Percentiles rank a stretch among this genome's conserved stretches.
Conservation (phyloP, 1,284 basidiomycete genomes). For the Ganoderma sinense region DNA sequence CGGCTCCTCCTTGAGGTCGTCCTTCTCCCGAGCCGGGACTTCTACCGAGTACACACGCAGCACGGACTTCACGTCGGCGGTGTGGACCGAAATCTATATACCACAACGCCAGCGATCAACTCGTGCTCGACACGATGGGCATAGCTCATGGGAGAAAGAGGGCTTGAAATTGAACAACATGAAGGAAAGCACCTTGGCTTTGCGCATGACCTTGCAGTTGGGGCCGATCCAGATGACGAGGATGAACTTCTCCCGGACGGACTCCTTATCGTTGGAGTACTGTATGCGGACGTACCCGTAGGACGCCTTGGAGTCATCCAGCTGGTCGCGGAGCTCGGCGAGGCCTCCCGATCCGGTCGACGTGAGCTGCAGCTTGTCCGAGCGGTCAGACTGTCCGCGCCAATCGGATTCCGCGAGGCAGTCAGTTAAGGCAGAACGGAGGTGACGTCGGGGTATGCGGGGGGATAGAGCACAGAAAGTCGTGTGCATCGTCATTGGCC, state of each 20-base stretch:
- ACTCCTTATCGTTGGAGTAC: constrained; percentile 89
- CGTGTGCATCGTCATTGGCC: not conserved
- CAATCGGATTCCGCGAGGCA: not conserved
- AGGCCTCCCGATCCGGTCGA: constrained; percentile 83
- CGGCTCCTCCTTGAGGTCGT: constrained; percentile 85
- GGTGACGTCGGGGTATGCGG: not conserved
- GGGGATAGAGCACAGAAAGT: not conserved
- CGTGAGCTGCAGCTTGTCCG: constrained; percentile 83
- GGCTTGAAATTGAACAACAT: not conserved
- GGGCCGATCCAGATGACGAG: constrained; percentile 91
- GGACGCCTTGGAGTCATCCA: constrained; percentile 80
- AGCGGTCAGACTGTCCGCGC: constrained; percentile 70
- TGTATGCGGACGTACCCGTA: constrained; percentile 86
- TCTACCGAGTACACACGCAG: constrained; percentile 86
- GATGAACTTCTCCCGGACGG: constrained; percentile 89
- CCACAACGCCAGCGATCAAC: not conserved
- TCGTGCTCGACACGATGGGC: not conserved
- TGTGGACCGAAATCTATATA: constrained; percentile 84
- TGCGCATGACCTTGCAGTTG: constrained; percentile 88
- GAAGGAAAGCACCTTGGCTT: constrained; percentile 74
- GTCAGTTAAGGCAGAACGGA: not conserved
- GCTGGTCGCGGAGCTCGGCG: constrained; percentile 74
- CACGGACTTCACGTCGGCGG: constrained; percentile 84
- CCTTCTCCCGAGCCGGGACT: constrained; percentile 80
- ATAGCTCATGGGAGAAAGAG: not conserved